Evolutionary conservation across 2,329 filamentous ascomycete genomes (phyloP).

Genomic region (Colletotrichum sp.): DNA sequence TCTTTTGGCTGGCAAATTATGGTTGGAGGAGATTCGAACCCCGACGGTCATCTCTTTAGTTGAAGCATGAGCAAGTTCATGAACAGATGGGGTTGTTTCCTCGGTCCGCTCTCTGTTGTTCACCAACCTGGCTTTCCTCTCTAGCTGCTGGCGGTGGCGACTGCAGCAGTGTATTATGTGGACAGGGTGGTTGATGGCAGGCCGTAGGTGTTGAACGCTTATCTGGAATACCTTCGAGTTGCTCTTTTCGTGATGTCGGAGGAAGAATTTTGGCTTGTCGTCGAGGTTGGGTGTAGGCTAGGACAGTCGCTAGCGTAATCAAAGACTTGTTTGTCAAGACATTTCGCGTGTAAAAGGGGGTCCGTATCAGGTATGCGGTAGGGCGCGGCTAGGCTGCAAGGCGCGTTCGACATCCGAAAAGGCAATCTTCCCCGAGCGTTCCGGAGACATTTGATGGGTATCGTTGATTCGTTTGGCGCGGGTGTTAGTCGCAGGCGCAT

Average conservation of each 20-base stretch:
- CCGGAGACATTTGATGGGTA: neutral
- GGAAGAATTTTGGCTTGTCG: neutral
- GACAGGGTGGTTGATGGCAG: neutral
- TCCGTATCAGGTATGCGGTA: neutral
- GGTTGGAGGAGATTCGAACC: neutral
- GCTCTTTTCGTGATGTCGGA: neutral
- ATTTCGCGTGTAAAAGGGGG: neutral
- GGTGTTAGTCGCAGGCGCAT: neutral
- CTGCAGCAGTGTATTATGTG: too few relatives aligned
- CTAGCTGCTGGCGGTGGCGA: neutral
- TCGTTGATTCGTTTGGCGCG: neutral
- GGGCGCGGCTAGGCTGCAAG: neutral
- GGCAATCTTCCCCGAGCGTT: neutral
- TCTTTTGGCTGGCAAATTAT: neutral
- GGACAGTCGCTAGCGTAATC: neutral
- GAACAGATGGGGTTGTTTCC: neutral
- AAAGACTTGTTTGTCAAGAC: neutral
- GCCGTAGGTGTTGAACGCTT: neutral
- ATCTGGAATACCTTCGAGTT: neutral
- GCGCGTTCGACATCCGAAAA: neutral
- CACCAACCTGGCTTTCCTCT: neutral
- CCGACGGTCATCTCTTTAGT: rapidly evolving
- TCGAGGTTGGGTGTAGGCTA: neutral
- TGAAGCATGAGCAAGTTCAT: neutral
- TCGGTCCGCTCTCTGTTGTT: neutral